phyloP scores from a whole-genome alignment of 805 yeast species.

The Metschnikowia drakensbergensis region DNA sequence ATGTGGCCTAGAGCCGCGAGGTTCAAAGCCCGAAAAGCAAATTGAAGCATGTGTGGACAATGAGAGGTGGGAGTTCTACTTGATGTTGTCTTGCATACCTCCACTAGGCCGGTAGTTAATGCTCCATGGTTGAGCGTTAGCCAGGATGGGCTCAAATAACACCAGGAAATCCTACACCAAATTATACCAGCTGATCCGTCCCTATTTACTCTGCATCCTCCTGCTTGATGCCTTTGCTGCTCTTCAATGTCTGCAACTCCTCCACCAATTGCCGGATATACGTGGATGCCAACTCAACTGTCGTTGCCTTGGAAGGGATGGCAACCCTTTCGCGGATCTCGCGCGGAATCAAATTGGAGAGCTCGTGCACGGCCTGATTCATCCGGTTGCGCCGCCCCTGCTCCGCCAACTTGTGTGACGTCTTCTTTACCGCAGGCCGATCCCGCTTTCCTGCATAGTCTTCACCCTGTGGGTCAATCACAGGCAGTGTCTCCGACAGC shows the following conservation, averaged over 20 bases:
- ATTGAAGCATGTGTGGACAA: too few species aligned
- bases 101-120: too few species aligned
- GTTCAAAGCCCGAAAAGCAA: too few species aligned
- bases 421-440: conserved; percentile 51
- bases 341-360: conserved; percentile 66
- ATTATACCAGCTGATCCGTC: background rate
- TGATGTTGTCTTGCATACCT: too few species aligned
- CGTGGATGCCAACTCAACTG: conserved; percentile 82
- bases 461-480: conserved; percentile 11
- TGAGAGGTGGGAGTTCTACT: too few species aligned
- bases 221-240: background rate
- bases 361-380: conserved; percentile 79
- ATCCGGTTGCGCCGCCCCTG: conserved; percentile 93
- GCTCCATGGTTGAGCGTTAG: too few species aligned
- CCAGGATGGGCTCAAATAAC: too few species aligned
- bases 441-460: conserved; percentile 15
- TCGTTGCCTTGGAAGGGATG: conserved; percentile 88
- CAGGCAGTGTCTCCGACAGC: conserved; percentile 20
- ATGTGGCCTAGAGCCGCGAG: too few species aligned
- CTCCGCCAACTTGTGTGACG: conserved; percentile 88
- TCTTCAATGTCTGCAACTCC: conserved; percentile 25
- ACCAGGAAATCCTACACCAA: too few species aligned
- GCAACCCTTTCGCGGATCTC: conserved; percentile 50
- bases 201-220: background rate
- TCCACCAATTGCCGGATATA: conserved; percentile 48